Evolutionary conservation across 2,329 filamentous ascomycete genomes (phyloP).

Genomic region (Alternaria sp.): DNA sequence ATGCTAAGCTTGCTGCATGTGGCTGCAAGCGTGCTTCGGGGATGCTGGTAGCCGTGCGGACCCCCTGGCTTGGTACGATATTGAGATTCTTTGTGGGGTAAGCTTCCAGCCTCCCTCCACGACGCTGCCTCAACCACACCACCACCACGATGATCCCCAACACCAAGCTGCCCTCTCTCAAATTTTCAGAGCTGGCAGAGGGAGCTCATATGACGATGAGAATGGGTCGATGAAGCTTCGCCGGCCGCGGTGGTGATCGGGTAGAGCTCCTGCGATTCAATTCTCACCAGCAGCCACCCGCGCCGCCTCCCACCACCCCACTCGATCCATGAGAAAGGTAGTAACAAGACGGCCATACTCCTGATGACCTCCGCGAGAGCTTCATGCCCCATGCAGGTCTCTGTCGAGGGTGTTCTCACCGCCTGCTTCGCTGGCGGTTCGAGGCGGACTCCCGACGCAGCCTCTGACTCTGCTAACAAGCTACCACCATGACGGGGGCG

Average conservation of each 20-base stretch:
- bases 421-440: neutral
- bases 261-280: neutral
- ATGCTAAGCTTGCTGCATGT: neutral
- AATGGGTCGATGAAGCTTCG: neutral
- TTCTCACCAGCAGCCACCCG: conserved; percentile 1
- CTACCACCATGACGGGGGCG: neutral
- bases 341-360: neutral
- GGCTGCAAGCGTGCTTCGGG: conserved; percentile 3
- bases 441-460: neutral
- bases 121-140: conserved; percentile 5
- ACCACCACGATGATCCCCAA: conserved; percentile 3
- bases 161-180: neutral
- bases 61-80: neutral
- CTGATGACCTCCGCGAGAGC: neutral
- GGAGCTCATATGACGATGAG: neutral
- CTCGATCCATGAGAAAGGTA: neutral
- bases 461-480: neutral
- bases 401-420: neutral
- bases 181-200: neutral
- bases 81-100: conserved; percentile 13
- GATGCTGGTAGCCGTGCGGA: neutral
- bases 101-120: conserved; percentile 7
- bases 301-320: neutral
- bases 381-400: neutral
- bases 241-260: neutral